These are phyloP conservation scores for Cordyceps javanica DNA, from an alignment of 2,329 filamentous ascomycete genomes.

Conservation along the genomic window DNA sequence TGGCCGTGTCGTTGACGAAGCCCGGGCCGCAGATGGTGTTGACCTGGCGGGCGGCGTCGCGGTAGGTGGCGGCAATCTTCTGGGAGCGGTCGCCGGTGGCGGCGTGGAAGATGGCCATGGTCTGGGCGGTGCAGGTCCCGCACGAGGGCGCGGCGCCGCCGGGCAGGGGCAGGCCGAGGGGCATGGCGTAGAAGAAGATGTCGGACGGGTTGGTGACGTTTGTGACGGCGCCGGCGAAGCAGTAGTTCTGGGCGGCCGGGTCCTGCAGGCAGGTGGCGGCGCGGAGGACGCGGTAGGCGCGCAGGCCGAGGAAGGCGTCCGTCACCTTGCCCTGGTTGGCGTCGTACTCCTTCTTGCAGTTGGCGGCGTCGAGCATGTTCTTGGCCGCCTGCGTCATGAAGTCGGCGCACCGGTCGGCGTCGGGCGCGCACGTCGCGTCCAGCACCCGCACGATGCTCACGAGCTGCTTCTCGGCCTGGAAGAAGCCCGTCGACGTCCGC, in stretches of 20 bases:
- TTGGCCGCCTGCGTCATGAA: slow-evolving; percentile 60
- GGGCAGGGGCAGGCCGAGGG: slow-evolving; percentile 68
- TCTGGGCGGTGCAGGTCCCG: slow-evolving; percentile 66
- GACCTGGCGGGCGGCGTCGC: slow-evolving; percentile 63
- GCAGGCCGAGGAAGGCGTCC: slow-evolving; percentile 68
- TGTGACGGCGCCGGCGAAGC: slow-evolving; percentile 77
- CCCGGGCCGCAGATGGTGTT: slow-evolving; percentile 56
- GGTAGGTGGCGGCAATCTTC: slow-evolving; percentile 64
- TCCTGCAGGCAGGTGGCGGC: slow-evolving; percentile 73
- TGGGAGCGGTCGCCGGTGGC: slow-evolving; percentile 61
- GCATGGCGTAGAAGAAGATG: slow-evolving; percentile 78
- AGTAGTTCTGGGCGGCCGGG: slow-evolving; percentile 60
- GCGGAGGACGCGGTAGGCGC: slow-evolving; percentile 73
- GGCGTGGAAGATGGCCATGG: slow-evolving; percentile 73
- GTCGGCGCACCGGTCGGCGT: slow-evolving; percentile 57
- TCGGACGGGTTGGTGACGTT: slow-evolving; percentile 66
- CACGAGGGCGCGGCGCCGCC: slow-evolving; percentile 65
- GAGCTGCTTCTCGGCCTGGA: slow-evolving; percentile 66
- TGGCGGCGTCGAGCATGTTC: slow-evolving; percentile 53
- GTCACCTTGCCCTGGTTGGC: slow-evolving; percentile 63
- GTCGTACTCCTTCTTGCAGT: slow-evolving; percentile 68
- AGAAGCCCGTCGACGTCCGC: slow-evolving; percentile 79
- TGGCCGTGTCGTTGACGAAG: slow-evolving; percentile 49
- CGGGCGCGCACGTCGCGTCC: slow-evolving; percentile 67
- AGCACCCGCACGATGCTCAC: slow-evolving; percentile 70